A percentile compares a stretch with the other conserved stretches of the same genome.
Conservation (phyloP, 176 grass and related monocot genomes). For the Triticum aestivum region IWGSC_CS_RefSeq_v2.1 NC_057808.1:407700613-407701112, state of each 20-base stretch:
- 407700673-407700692: too few relatives aligned
- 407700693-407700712: too few relatives aligned
- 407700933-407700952: constrained; percentile 46
- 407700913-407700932: constrained; percentile 24
- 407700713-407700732: constrained; percentile 42
- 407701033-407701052: constrained; percentile 48
- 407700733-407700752: constrained; percentile 71
- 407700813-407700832: not conserved
- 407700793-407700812: not conserved
- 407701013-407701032: constrained; percentile 51
- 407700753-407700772: constrained; percentile 35
- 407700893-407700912: constrained; percentile 22
- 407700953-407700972: constrained; percentile 56
- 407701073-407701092: constrained; percentile 28
- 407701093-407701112: constrained; percentile 42
- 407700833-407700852: not conserved
- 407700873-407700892: not conserved
- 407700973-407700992: constrained; percentile 42
- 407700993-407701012: constrained; percentile 45
- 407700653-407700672: too few relatives aligned
- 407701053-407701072: constrained; percentile 19
- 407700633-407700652: too few relatives aligned
- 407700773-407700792: not conserved
- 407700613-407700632: too few relatives aligned
- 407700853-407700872: too few relatives aligned